phyloP scores from a whole-genome alignment of 1,284 basidiomycete species.

The Hypsizygus ulmarius region DNA sequence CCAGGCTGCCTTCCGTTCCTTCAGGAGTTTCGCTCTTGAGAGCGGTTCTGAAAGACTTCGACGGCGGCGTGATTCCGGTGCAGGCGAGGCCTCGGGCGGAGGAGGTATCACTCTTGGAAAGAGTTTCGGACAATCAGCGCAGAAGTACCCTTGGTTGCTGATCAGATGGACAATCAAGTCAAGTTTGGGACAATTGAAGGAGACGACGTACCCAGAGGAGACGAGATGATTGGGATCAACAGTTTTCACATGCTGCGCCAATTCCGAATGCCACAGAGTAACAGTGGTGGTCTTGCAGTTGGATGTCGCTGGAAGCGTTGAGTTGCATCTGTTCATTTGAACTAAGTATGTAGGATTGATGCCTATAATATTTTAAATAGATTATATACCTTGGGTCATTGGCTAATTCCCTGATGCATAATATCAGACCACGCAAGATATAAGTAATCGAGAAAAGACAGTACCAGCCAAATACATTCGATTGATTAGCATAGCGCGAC shows the following conservation, averaged over 20 bases:
- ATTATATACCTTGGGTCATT: slow-evolving; percentile 55
- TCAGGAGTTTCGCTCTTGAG: slow-evolving; percentile 43
- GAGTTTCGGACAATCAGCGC: slow-evolving; percentile 54
- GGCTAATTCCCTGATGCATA: slow-evolving; percentile 49
- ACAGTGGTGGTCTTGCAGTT: slow-evolving; percentile 49
- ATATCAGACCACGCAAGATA: slow-evolving; percentile 3
- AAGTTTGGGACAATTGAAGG: background rate
- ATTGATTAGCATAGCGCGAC: slow-evolving; percentile 49
- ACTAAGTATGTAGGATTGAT: background rate
- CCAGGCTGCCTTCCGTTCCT: slow-evolving; percentile 43
- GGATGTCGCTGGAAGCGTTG: slow-evolving; percentile 41
- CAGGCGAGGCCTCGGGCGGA: slow-evolving; percentile 36
- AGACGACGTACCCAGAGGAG: slow-evolving; percentile 49
- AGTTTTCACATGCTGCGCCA: slow-evolving; percentile 43
- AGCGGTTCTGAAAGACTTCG: slow-evolving; percentile 35
- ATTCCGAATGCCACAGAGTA: slow-evolving; percentile 52
- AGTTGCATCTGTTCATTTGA: slow-evolving; percentile 45
- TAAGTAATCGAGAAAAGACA: background rate
- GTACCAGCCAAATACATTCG: slow-evolving; percentile 54
- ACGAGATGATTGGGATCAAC: slow-evolving; percentile 66
- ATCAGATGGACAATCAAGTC: slow-evolving; percentile 1
- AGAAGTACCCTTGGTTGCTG: slow-evolving; percentile 60
- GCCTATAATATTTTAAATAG: background rate
- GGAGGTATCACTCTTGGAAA: slow-evolving; percentile 35
- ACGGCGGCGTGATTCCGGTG: slow-evolving; percentile 38